Conservation (phyloP, 495 filamentous ascomycete species). For the Penicillium egyptiacum region DNA sequence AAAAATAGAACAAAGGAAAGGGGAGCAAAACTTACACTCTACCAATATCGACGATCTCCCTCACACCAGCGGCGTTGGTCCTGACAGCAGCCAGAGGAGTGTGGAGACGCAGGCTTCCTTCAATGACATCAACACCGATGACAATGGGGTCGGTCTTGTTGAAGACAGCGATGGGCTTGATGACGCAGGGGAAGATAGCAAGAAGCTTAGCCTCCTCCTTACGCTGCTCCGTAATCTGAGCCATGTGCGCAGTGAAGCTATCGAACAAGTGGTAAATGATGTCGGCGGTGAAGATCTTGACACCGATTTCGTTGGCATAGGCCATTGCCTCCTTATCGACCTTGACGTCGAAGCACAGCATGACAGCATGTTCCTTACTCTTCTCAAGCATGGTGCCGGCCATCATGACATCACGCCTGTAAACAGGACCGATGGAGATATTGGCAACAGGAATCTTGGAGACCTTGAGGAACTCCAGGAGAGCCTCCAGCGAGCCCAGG, state of each 20-base stretch:
- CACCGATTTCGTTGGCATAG: slow-evolving; percentile 90
- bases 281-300: slow-evolving; percentile 98
- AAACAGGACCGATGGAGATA: slow-evolving; percentile 97
- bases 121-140: slow-evolving; percentile 90
- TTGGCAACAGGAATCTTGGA: slow-evolving; percentile 97
- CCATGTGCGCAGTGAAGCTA: slow-evolving; percentile 92
- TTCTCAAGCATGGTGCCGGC: slow-evolving; percentile 97
- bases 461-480: slow-evolving; percentile 90
- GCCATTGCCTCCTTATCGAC: slow-evolving; percentile 92
- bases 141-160: slow-evolving; percentile 98
- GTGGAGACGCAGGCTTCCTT: slow-evolving; percentile 79
- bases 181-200: slow-evolving; percentile 95
- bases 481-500: slow-evolving; percentile 91
- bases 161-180: slow-evolving; percentile 88
- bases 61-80: slow-evolving; percentile 69
- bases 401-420: slow-evolving; percentile 97
- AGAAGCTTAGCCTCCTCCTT: slow-evolving; percentile 95
- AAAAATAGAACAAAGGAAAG: neutral
- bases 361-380: slow-evolving; percentile 90
- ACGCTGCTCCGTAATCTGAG: slow-evolving; percentile 76
- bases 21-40: slow-evolving; percentile 77
- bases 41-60: slow-evolving; percentile 80
- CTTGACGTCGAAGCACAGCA: slow-evolving; percentile 99
- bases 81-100: slow-evolving; percentile 87
- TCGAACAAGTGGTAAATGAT: slow-evolving; percentile 99